These are phyloP conservation scores for Fonsecaea nubica DNA, from an alignment of 2,329 filamentous ascomycete genomes.

Conservation along the genomic window DNA sequence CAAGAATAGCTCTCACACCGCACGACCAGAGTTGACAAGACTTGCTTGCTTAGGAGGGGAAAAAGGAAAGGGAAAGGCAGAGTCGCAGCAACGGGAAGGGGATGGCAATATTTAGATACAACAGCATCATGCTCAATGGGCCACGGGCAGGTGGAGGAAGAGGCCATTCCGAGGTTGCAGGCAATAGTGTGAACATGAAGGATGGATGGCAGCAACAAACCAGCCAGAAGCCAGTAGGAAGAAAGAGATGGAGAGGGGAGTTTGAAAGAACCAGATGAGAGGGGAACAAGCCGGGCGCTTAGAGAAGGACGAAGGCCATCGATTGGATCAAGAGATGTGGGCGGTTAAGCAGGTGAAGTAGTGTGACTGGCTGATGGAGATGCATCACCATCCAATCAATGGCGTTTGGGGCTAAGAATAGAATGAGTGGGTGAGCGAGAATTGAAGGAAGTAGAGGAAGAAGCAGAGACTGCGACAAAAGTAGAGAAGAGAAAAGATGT, in stretches of 20 bases:
- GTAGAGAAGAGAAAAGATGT: neutral
- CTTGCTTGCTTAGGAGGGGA: slow-evolving; percentile 40
- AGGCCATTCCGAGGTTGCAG: slow-evolving; percentile 9
- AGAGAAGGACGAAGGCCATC: slow-evolving; percentile 9
- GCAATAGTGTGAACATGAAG: slow-evolving; percentile 11
- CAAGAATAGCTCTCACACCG: slow-evolving; percentile 39
- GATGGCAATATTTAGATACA: slow-evolving; percentile 41
- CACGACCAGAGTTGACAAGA: slow-evolving; percentile 41
- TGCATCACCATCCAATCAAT: neutral
- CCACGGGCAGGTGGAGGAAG: neutral
- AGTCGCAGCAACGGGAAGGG: slow-evolving; percentile 28
- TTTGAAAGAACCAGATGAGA: neutral
- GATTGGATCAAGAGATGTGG: neutral
- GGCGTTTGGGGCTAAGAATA: slow-evolving; percentile 9
- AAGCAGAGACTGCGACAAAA: neutral
- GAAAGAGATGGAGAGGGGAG: slow-evolving; percentile 8
- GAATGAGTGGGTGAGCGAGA: neutral
- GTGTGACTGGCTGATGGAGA: neutral
- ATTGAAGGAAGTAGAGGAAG: neutral
- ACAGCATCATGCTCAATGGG: slow-evolving; percentile 24
- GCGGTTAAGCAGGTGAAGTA: slow-evolving; percentile 18
- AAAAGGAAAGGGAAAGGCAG: slow-evolving; percentile 29
- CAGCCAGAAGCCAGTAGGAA: neutral
- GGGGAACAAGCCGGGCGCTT: slow-evolving; percentile 29
- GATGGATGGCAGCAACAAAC: too few relatives aligned